These are phyloP conservation scores for Agaricus sinodeliciosus DNA, from an alignment of 768 basidiomycete species.

Conservation along the genomic window DNA sequence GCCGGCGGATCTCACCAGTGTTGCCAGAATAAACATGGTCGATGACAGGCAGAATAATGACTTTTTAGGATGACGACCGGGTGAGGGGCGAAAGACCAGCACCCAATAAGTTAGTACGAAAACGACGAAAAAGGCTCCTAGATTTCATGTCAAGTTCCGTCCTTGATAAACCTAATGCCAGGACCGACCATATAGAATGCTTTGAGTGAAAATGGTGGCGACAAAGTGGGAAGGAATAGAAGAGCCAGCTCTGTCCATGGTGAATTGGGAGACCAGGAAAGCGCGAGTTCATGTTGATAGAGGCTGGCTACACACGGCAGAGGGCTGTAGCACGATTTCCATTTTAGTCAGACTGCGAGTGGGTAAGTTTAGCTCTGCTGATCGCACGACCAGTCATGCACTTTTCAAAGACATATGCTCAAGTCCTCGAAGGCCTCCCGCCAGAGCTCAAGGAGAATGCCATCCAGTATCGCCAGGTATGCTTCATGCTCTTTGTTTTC, in stretches of 20 bases:
- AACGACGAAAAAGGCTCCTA: conserved; percentile 21
- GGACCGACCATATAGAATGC: conserved; percentile 19
- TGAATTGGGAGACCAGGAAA: not conserved
- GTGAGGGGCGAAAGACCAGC: conserved; percentile 17
- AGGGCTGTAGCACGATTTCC: no score
- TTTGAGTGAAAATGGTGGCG: conserved; percentile 20
- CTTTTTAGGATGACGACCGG: conserved; percentile 16
- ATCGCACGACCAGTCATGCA: conserved; percentile 40
- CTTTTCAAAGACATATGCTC: conserved; percentile 64
- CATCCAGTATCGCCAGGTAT: conserved; percentile 78
- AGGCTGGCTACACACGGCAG: not conserved
- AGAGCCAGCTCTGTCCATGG: conserved; percentile 6
- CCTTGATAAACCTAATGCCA: not conserved
- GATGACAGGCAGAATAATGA: conserved; percentile 21
- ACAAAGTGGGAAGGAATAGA: conserved; percentile 14
- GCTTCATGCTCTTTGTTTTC: not conserved
- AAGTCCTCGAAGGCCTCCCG: conserved; percentile 60
- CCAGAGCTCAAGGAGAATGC: conserved; percentile 71
- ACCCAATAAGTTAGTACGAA: conserved; percentile 20
- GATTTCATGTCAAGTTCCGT: not conserved
- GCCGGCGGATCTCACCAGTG: conserved; percentile 16
- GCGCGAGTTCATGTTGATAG: conserved; percentile 2
- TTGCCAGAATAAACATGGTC: conserved; percentile 22
- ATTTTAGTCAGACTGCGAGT: no score
- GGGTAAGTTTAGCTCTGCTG: not conserved